These are phyloP conservation scores for Stemphylium beticola DNA, from an alignment of 2,329 filamentous ascomycete genomes.

Conservation along the genomic window DNA sequence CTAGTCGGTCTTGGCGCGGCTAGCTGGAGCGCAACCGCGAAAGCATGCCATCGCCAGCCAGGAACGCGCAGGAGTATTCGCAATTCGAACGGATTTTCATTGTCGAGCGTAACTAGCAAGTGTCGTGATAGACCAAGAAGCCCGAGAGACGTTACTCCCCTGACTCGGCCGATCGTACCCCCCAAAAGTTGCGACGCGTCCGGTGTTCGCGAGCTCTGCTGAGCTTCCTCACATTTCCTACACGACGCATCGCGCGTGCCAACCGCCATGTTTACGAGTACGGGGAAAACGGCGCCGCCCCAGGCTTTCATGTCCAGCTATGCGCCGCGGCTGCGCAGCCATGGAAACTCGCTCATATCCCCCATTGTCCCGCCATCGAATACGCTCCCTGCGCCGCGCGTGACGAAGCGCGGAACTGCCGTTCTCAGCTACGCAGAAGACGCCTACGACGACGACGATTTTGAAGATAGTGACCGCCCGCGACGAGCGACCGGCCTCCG, in stretches of 20 bases:
- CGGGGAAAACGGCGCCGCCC: conserved; percentile 61
- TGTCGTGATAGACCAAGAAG: conserved; percentile 6
- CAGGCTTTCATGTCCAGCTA: conserved; percentile 92
- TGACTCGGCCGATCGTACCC: neutral
- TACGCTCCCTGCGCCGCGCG: conserved; percentile 73
- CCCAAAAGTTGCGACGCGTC: conserved; percentile 39
- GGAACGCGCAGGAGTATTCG: conserved; percentile 33
- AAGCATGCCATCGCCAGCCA: conserved; percentile 29
- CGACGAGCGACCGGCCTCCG: conserved; percentile 78
- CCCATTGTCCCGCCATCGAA: conserved; percentile 77
- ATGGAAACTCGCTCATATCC: conserved; percentile 89
- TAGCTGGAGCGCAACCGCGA: conserved; percentile 29
- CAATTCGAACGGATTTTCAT: conserved; percentile 13
- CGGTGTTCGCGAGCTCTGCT: conserved; percentile 33
- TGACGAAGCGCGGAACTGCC: conserved; percentile 95
- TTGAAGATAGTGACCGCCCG: conserved; percentile 75
- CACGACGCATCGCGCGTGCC: conserved; percentile 27
- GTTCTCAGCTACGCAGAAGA: conserved; percentile 99
- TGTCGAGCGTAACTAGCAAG: conserved; percentile 9
- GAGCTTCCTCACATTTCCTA: conserved; percentile 37
- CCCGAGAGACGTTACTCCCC: conserved; percentile 4
- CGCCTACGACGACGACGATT: conserved; percentile 84
- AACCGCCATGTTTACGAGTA: conserved; percentile 49
- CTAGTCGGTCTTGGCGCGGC: conserved; percentile 25
- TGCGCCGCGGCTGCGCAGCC: conserved; percentile 85